Evolutionary conservation across 306 rosid genomes (phyloP), one percentile per base, ranked within the genome.

Genomic region (Leucaena leucocephala): DNA sequence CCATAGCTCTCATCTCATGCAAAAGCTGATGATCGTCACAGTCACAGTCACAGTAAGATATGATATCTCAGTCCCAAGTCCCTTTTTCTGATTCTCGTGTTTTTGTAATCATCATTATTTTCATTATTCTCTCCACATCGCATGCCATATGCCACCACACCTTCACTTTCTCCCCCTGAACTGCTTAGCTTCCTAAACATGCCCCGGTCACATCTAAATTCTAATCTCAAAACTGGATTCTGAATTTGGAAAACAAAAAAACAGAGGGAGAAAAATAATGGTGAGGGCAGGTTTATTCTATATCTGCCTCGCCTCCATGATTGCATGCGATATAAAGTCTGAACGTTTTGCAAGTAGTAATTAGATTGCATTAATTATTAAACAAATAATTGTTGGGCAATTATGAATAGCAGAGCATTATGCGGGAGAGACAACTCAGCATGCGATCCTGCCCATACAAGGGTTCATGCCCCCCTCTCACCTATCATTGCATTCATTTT

Each of bases 371-470:
- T 57, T 59, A 11, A 43, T 49, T 61, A 63, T 49, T 61, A 43
- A 81, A 64, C 71, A 82, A 54, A 76, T 89, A 49, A 84, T 77
- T 82, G 80, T 80, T 15, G 17, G 10, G 66, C 74, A 49, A 0
- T n/a, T 85, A 71, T 11, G 59, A 69, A 70, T 9, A 39, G 76
- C 54, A 50, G 74, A 73, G 63, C 40, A 80, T 59, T 69, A 54
- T 44, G 11, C 2, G 50, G 21, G 82, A 71, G 82, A 73, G 86
- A 83, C 90, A 89, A 68, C 55, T 68, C 71, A 62, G 86, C 91
- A 91, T 85, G 91, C 90, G 84, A 82, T 80, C 77, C 58, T 77
- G 84, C 84, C 80, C 81, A 75, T 80, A 72, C 85, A 89, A 84
- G 90, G 86, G 85, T 81, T 89, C 76, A 80, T 86, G 90, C 17